phyloP scores from a whole-genome alignment of 2,329 filamentous ascomycete genomes.

The Claviceps pusilla region DNA sequence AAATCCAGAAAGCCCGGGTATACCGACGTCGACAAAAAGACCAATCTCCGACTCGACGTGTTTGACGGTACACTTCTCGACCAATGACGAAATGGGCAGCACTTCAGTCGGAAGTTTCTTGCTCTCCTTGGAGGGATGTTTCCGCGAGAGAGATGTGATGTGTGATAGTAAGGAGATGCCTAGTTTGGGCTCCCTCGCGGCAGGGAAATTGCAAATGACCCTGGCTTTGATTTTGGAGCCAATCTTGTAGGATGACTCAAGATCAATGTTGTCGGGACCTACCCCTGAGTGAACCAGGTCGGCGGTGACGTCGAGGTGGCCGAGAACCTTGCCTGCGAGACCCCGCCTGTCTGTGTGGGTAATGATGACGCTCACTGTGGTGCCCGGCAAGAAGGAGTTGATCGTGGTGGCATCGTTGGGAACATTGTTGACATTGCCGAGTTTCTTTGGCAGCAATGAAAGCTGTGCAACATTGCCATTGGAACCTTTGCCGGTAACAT shows the following conservation, averaged over 20 bases:
- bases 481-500: conserved; percentile 58
- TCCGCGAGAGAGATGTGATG: conserved; percentile 46
- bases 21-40: conserved; percentile 58
- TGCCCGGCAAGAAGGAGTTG: conserved; percentile 80
- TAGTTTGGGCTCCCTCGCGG: conserved; percentile 64
- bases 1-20: conserved; percentile 58
- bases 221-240: conserved; percentile 75
- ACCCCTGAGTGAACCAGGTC: conserved; percentile 80
- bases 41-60: conserved; percentile 70
- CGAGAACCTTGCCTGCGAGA: conserved; percentile 82
- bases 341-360: conserved; percentile 60
- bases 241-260: conserved; percentile 66
- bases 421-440: conserved; percentile 50
- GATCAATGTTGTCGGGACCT: conserved; percentile 51
- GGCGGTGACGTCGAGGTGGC: conserved; percentile 76
- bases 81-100: conserved; percentile 56
- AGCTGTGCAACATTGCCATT: conserved; percentile 79
- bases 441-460: conserved; percentile 54
- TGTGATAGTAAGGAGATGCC: conserved; percentile 84
- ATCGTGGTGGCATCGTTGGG: conserved; percentile 71
- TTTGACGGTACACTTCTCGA: conserved; percentile 64
- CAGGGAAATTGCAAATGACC: conserved; percentile 75
- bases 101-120: conserved; percentile 38
- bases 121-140: conserved; percentile 20
- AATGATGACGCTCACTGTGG: conserved; percentile 72